These are phyloP conservation scores for Mycena kentingensis DNA, from an alignment of 768 basidiomycete genomes.

Conservation along the genomic window DNA sequence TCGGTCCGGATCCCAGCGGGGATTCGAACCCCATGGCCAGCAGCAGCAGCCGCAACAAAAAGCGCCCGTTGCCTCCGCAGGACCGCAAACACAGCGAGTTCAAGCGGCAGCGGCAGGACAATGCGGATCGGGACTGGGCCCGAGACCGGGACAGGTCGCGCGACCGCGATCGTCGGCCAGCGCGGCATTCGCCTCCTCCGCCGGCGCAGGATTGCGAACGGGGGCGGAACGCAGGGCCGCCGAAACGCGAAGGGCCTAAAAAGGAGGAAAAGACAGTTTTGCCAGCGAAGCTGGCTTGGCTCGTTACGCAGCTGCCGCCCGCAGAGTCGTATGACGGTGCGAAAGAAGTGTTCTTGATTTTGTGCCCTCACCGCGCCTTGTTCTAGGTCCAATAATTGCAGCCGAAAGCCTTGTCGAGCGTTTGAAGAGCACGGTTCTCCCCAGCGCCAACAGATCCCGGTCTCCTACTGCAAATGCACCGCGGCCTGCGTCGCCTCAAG, in stretches of 20 bases:
- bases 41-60: conserved; percentile 24
- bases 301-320: conserved; percentile 79
- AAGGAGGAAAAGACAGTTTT: conserved; percentile 48
- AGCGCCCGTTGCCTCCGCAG: conserved; percentile 37
- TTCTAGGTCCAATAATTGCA: conserved; percentile 81
- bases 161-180: conserved; percentile 43
- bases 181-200: conserved; percentile 45
- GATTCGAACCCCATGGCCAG: background rate
- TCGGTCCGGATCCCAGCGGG: background rate
- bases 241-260: conserved; percentile 25
- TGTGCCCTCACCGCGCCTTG: conserved; percentile 3
- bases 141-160: conserved; percentile 39
- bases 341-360: conserved; percentile 31
- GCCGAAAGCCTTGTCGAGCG: conserved; percentile 88
- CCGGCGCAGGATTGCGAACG: conserved; percentile 49
- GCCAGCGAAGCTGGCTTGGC: conserved; percentile 71
- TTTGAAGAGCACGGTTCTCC: conserved; percentile 78
- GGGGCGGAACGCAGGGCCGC: conserved; percentile 10
- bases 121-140: conserved; percentile 36
- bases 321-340: conserved; percentile 81
- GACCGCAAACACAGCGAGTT: conserved; percentile 46
- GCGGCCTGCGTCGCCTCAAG: background rate
- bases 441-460: no score
- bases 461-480: conserved; percentile 53
- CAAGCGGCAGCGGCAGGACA: no score